These are phyloP conservation scores for Vicia faba DNA, from an alignment of 306 rosid genomes.

Conservation along the genomic window DNA sequence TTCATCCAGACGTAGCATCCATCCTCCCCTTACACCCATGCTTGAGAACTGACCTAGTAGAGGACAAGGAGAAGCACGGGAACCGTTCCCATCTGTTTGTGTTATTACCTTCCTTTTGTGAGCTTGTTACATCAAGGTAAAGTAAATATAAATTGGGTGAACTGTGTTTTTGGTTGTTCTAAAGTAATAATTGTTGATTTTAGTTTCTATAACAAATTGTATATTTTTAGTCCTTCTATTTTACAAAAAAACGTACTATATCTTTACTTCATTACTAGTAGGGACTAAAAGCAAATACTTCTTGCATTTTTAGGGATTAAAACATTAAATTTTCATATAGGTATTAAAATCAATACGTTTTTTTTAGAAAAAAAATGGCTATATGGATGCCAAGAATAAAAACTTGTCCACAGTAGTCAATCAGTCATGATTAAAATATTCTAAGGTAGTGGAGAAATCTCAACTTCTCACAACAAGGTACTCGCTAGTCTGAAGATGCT, in stretches of 20 bases:
- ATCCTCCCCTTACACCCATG: constrained; percentile 62
- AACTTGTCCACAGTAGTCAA: background rate
- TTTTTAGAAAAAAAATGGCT: too few relatives aligned
- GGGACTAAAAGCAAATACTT: background rate
- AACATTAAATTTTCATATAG: background rate
- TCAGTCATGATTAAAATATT: constrained; percentile 13
- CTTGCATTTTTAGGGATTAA: background rate
- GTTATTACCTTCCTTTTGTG: constrained; percentile 84
- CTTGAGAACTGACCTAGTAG: constrained; percentile 57
- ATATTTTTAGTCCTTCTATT: background rate
- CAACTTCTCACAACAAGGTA: background rate
- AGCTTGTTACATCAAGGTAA: constrained; percentile 87
- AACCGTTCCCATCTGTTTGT: constrained; percentile 70
- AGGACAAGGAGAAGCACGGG: constrained; percentile 45
- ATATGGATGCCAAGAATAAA: background rate
- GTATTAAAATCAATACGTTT: background rate
- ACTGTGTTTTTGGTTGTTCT: background rate
- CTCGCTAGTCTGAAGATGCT: constrained; percentile 16
- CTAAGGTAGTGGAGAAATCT: constrained; percentile 14
- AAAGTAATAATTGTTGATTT: background rate
- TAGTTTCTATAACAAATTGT: background rate
- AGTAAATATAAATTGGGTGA: constrained; percentile 19
- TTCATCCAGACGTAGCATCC: constrained; percentile 68
- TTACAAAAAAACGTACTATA: background rate
- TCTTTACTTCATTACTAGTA: background rate